Percentiles rank a stretch among this genome's conserved stretches.
Evolutionary conservation across 495 filamentous ascomycete species (phyloP).

Genomic region (Aspergillus avenaceus): DNA sequence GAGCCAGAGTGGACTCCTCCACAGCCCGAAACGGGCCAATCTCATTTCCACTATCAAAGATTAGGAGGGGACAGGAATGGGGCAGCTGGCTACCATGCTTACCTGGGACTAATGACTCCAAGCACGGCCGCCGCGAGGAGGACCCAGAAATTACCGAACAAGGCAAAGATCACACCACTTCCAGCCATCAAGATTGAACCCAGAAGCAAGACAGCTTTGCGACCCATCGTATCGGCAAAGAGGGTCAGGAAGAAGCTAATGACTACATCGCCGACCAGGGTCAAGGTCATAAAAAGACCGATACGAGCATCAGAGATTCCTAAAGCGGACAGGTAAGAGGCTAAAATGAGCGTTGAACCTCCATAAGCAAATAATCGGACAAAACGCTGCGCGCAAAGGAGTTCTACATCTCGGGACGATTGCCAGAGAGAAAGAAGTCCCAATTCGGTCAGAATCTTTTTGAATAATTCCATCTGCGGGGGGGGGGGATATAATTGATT

Average conservation of each 20-base stretch:
- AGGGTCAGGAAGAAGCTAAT: constrained; percentile 74
- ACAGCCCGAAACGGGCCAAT: constrained; percentile 80
- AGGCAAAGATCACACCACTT: constrained; percentile 65
- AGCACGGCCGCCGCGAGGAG: constrained; percentile 69
- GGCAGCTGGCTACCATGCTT: too few species aligned
- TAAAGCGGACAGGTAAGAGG: constrained; percentile 62
- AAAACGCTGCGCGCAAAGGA: constrained; percentile 71
- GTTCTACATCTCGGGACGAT: constrained; percentile 58
- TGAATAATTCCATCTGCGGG: not conserved
- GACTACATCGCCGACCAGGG: constrained; percentile 71
- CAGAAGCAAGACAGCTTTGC: constrained; percentile 62
- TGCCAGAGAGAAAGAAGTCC: constrained; percentile 39
- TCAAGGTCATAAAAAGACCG: constrained; percentile 85
- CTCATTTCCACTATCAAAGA: constrained; percentile 58
- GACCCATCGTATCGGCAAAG: constrained; percentile 69
- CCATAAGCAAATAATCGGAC: constrained; percentile 80
- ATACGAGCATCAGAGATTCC: constrained; percentile 66
- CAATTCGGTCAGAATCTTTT: constrained; percentile 27
- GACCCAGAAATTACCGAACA: constrained; percentile 68
- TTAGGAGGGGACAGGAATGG: too few species aligned
- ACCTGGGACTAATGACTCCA: constrained; percentile 77
- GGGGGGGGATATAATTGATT: not conserved
- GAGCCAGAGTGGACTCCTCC: constrained; percentile 78
- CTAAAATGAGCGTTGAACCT: constrained; percentile 69
- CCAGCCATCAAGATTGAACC: constrained; percentile 66